These are phyloP conservation scores for Citrus maxima DNA, from an alignment of 345 rosid species.

Conservation along the genomic window DNA sequence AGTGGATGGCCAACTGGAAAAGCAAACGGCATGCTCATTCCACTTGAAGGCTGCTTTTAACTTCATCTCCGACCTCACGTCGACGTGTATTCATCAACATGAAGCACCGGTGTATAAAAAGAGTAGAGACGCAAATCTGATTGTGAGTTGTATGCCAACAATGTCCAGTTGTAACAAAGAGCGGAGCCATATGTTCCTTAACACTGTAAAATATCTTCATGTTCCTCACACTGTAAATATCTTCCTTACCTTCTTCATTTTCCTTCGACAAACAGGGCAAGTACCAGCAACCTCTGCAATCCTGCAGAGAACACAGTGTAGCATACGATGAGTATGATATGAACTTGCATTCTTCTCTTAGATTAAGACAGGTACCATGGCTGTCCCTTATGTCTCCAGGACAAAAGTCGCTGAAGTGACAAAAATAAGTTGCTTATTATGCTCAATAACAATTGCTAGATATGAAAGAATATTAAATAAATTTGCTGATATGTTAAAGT, in stretches of 20 bases:
- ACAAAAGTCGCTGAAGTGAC: not conserved
- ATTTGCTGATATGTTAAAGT: not conserved
- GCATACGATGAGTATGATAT: constrained; percentile 1
- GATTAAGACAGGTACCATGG: not conserved
- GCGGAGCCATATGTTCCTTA: not conserved
- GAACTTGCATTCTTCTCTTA: not conserved
- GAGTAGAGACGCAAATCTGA: not conserved
- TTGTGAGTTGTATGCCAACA: constrained; percentile 5
- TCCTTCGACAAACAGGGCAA: constrained; percentile 83
- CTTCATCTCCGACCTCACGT: not conserved
- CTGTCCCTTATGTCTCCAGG: no score
- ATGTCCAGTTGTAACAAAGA: not conserved
- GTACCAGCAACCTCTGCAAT: constrained; percentile 73
- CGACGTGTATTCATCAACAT: not conserved
- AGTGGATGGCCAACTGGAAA: not conserved
- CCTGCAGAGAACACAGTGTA: constrained; percentile 41
- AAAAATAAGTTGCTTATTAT: not conserved
- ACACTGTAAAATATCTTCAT: no score
- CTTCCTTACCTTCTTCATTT: constrained; percentile 87
- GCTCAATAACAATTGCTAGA: not conserved
- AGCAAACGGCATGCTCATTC: constrained; percentile 15
- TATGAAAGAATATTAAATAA: not conserved
- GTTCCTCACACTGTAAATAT: constrained; percentile 61
- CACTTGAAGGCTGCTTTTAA: constrained; percentile 2
- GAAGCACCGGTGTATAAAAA: no score